phyloP scores from a whole-genome alignment of 2,329 filamentous ascomycete species.

The Escovopsis weberi region DNA sequence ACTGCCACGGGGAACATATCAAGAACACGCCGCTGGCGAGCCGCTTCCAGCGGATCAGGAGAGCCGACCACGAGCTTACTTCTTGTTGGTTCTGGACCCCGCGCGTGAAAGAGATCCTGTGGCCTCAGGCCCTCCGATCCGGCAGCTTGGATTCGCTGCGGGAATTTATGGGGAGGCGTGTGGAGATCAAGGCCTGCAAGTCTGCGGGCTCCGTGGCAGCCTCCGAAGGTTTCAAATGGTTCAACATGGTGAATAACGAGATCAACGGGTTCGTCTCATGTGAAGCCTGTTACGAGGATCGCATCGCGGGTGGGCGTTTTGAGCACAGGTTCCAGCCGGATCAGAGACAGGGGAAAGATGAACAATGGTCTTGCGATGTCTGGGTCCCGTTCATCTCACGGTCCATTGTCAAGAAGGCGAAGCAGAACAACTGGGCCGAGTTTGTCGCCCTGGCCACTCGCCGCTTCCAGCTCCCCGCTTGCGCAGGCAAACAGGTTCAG shows the following conservation, averaged over 20 bases:
- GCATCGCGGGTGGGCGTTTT: conserved; percentile 14
- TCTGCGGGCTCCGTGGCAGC: conserved; percentile 9
- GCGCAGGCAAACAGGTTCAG: conserved; percentile 14
- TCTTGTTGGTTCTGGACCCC: conserved; percentile 16
- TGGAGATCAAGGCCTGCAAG: conserved; percentile 16
- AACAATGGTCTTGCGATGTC: conserved; percentile 21
- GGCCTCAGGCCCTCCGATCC: conserved; percentile 15
- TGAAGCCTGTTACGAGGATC: conserved; percentile 24
- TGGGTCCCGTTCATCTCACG: conserved; percentile 13
- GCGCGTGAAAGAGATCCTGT: conserved; percentile 20
- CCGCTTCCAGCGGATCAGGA: conserved; percentile 15
- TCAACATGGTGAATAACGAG: conserved; percentile 12
- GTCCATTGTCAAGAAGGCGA: conserved; percentile 8
- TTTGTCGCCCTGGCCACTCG: conserved; percentile 12
- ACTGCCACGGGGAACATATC: conserved; percentile 26
- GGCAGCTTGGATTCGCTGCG: conserved; percentile 13
- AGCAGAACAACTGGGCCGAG: conserved; percentile 15
- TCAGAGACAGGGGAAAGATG: conserved; percentile 11
- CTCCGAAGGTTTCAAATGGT: conserved; percentile 18
- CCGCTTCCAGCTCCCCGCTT: conserved; percentile 13
- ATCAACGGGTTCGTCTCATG: conserved; percentile 21
- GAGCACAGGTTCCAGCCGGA: conserved; percentile 16
- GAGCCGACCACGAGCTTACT: conserved; percentile 15
- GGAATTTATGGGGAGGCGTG: conserved; percentile 15
- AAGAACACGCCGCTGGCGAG: conserved; percentile 13